These are phyloP conservation scores for Colletotrichum salicis DNA, from an alignment of 2,329 filamentous ascomycete genomes.

Conservation along the genomic window DNA sequence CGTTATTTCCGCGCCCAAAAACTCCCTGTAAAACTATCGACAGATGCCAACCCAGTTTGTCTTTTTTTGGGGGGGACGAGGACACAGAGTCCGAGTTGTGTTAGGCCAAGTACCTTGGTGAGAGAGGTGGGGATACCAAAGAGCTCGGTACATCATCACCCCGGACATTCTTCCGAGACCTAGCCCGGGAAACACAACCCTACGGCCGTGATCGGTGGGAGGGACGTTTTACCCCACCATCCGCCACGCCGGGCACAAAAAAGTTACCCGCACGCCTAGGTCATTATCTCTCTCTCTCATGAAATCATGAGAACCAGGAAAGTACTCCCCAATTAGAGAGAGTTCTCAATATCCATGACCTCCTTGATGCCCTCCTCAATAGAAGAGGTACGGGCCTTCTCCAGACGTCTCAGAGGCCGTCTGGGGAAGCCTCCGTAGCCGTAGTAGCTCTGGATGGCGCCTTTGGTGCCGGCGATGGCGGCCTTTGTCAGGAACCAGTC, in stretches of 20 bases:
- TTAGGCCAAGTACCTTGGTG: background rate
- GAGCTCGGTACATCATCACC: slow-evolving; percentile 27
- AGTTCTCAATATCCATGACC: slow-evolving; percentile 73
- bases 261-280: slow-evolving; percentile 11
- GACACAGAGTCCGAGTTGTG: background rate
- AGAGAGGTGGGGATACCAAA: background rate
- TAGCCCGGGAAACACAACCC: background rate
- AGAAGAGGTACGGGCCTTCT: slow-evolving; percentile 62
- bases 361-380: slow-evolving; percentile 69
- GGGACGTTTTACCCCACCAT: slow-evolving; percentile 14
- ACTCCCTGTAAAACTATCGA: background rate
- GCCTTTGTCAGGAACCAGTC: slow-evolving; percentile 88
- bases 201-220: slow-evolving; percentile 29
- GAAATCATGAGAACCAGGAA: background rate
- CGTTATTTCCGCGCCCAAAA: background rate
- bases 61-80: background rate
- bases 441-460: slow-evolving; percentile 81
- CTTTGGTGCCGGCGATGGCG: slow-evolving; percentile 88
- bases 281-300: background rate
- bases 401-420: slow-evolving; percentile 75
- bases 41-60: background rate
- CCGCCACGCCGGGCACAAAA: background rate
- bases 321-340: slow-evolving; percentile 47
- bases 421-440: slow-evolving; percentile 84
- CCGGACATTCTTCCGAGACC: slow-evolving; percentile 28